Base-by-base conservation (phyloP, 2,329 filamentous ascomycete genomes). In the Monosporascus cannonballus region DNA sequence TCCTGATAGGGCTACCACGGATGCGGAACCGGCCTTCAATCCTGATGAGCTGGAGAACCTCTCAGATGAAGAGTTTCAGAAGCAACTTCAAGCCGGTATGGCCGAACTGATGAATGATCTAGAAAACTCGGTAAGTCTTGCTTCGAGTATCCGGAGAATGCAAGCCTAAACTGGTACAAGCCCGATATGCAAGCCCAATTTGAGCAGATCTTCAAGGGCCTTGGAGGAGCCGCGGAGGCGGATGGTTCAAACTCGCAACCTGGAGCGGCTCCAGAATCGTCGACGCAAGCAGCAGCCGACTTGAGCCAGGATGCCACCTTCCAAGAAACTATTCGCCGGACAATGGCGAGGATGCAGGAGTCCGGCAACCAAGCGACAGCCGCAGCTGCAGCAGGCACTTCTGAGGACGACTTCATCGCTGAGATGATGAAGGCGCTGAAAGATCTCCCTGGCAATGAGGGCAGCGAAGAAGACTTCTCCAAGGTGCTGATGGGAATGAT, bases 401-500 rank as follows among this genome's bases (percentile, higher is more conserved):
- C 76, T 0, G 84, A 77, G 48, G 85, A 96, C 58, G 92, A 96
- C 67, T 84, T 97, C 64, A 76, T 99, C 44, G 85, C 89, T n/a
- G 89, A 96, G 68, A 85, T 99, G 76, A 79, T 99, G 64, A 94
- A 94, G 70, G 89, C 94, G 56, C 86, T 96, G 74, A 87, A 90
- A 64, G 79, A 81, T 22, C 78, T 83, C 7, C 79, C 78, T 1
- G 75, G 72, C 6, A 76, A 70, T 9, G 79, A 76, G 2, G 77
- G 75, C 15, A 76, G 75, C 54, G 90, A 96, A 52, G 91, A 94
- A 62, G 91, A 96, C 61, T 89, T 97, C 64, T 91, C 90, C 53
- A 93, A 96, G 73, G 90, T 97, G 84, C 81, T 99, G 54, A 84
- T 96, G 79, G 89, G 89, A 51, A 96, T 97, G 90, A 97, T 99